These are phyloP conservation scores for Neurospora sp. DNA, from an alignment of 495 filamentous ascomycete species.

Conservation along the genomic window DNA sequence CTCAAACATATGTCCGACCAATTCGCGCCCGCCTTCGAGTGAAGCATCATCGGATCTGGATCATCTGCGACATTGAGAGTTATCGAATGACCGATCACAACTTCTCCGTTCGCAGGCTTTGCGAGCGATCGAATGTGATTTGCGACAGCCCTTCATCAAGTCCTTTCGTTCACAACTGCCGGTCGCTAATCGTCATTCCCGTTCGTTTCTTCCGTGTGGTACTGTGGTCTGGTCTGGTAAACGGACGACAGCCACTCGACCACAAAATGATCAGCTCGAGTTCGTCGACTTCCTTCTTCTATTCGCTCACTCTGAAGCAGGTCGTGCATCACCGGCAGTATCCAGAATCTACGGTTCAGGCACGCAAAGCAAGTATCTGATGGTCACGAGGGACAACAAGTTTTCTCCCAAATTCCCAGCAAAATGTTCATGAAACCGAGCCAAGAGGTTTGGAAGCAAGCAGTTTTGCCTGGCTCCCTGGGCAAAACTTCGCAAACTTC, in stretches of 20 bases:
- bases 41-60: not conserved
- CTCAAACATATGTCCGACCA: not conserved
- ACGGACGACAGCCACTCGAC: not conserved
- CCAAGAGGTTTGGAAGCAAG: not conserved
- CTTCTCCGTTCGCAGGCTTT: not conserved
- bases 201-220: not conserved
- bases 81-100: not conserved
- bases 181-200: not conserved
- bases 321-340: not conserved
- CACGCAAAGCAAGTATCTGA: not conserved
- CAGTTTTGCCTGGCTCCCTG: not conserved
- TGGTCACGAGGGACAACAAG: not conserved
- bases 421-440: not conserved
- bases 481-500: not conserved
- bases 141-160: not conserved
- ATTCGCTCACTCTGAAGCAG: no score
- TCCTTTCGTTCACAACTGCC: not conserved
- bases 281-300: not conserved
- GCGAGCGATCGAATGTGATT: not conserved
- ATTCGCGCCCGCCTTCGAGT: not conserved
- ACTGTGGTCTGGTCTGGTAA: no score
- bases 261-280: not conserved
- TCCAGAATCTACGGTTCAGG: not conserved
- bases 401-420: not conserved
- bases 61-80: not conserved